Percentiles rank a stretch among this genome's conserved stretches.
Evolutionary conservation across 192 early-diverging fungal genomes (phyloP).

Genomic region (Backusella parvicylindrica): DNA sequence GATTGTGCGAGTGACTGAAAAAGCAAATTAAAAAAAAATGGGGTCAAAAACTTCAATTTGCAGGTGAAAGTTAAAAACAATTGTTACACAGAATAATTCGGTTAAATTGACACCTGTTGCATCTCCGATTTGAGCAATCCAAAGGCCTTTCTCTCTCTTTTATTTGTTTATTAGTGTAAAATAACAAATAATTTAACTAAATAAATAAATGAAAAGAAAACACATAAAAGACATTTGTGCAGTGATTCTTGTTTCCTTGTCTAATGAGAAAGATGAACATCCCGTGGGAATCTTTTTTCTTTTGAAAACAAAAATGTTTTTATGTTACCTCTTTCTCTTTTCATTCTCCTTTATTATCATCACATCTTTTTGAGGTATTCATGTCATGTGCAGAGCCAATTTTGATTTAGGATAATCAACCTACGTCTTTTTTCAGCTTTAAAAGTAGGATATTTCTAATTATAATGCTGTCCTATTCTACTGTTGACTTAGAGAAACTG

Average conservation of each 20-base stretch:
- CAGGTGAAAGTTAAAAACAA: neutral
- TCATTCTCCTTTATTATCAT: neutral
- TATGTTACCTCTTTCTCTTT: neutral
- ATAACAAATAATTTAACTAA: no score
- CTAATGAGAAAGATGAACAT: neutral
- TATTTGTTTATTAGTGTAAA: neutral
- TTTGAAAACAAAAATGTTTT: neutral
- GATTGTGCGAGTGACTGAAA: neutral
- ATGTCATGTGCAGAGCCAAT: no score
- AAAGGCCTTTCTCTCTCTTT: neutral
- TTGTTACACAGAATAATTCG: neutral
- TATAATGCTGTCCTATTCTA: no score
- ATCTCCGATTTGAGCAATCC: neutral
- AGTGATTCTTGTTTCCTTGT: neutral
- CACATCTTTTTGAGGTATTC: neutral
- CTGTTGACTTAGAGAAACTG: no score
- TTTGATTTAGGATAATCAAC: neutral
- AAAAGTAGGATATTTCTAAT: neutral
- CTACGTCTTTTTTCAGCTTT: neutral
- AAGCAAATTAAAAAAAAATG: constrained; percentile 1
- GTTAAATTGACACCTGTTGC: neutral
- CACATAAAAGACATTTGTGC: neutral
- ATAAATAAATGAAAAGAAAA: neutral
- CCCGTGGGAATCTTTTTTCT: neutral
- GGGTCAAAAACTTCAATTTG: neutral